Base-by-base conservation (phyloP, 768 basidiomycete species). In the Leccinum variicolor region DNA sequence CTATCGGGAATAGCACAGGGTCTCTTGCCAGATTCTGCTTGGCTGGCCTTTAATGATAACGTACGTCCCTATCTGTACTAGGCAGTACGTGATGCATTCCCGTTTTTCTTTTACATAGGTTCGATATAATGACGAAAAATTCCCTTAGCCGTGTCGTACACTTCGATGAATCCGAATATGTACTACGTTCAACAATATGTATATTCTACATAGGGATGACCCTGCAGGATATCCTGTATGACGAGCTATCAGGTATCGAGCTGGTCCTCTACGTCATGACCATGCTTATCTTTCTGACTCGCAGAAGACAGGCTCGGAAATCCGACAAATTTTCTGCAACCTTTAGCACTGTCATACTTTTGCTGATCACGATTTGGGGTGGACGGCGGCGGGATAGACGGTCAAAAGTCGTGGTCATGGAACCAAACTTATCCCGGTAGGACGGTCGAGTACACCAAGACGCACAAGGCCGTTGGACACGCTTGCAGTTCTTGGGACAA, bases 361-460 rank as follows among this genome's bases (percentile, higher is more conserved):
- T 50, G 14, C 15, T 13, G 29, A 21, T 50, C 17, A 50, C 19
- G 15, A 50, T 50, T 2, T 50, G 19, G 45, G 23, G 58, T 61
- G 4, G 25, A 46, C 55, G 1, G 64, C 55, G 1, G 64, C 8
- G 23, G 23, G 25, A 4, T 25, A 25, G 25, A 31, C 1, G 29
- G 29, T 6, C 59, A 73, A 51, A 25, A 57, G 46, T 67, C 70
- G 60, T 76, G 75, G 73, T 59, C 76, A 6, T 57, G 62, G 8
- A 60, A 73, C 60, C 3, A 58, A 70, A 56, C 15, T 28, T 71
- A 68, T 39, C 74, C 74, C 7, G 73, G 72, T 3, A 72, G 75
- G 1, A 67, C 65, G 25, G 59, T 59, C 14, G 66, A 59, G 9
- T 76, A 74, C 49, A 59, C 71, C 15, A n/a, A 43, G n/a, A 43